Base-by-base conservation (phyloP, 495 filamentous ascomycete species). In the Penicillium silybi region DNA sequence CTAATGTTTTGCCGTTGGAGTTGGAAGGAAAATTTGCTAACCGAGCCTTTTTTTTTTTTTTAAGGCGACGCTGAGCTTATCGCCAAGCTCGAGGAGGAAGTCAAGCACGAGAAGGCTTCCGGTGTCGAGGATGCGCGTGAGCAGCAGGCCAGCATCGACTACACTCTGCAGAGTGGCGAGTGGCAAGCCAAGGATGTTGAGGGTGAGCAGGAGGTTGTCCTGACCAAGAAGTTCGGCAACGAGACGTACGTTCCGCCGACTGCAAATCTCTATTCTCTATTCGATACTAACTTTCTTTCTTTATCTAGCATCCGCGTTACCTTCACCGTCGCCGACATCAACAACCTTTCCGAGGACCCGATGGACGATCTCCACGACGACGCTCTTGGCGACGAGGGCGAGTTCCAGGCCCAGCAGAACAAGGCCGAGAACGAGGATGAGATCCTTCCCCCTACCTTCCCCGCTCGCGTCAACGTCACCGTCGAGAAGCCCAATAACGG, bases 251-350 rank as follows among this genome's bases (percentile, higher is more conserved):
- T 38, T 39, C 46, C 18, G 41, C 26, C 26, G 9, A 39, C 5
- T 23, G 19, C 20, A 32, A n/a, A 10, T 25, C 26, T 44, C 34
- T 19, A 4, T n/a, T 10, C 9, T 22, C 16, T 40, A 16, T 29
- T 18, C 22, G 22, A 22, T 22, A 46, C 48, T 68, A 41, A 67
- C 20, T 16, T 20, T 26, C 7, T 20, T 18, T 44, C 47, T 19
- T 27, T 50, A 7, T 54, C 37, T 42, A 96, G 90, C 56, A 95
- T 99, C 76, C 85, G 85, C 50, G 82, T 97, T 56, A 84, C 85
- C 55, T 98, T 98, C 79, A 93, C 91, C 56, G 91, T 96, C 65
- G 84, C 88, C 57, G 95, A 97, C 68, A 80, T 99, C 41, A 85
- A 87, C 72, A 81, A 81, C 74, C 74, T 86, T 61, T 80, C 86